phyloP scores from a whole-genome alignment of 306 rosid species.

The Castanea crenata region DNA sequence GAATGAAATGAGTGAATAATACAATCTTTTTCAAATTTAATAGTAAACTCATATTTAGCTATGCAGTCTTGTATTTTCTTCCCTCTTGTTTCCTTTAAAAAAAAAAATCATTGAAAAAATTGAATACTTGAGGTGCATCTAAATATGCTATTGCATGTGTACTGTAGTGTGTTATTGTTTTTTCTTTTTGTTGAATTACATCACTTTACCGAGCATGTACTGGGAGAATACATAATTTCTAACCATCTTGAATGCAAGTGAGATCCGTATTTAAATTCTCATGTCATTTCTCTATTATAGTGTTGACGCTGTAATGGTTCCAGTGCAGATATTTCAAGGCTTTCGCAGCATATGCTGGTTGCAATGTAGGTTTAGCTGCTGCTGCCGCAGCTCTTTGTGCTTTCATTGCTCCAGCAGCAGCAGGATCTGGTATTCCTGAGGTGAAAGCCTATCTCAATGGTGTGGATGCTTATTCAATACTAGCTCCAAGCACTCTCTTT shows the following conservation, averaged over 20 bases:
- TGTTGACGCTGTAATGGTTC: constrained; percentile 30
- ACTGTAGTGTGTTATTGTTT: not conserved
- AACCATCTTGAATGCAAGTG: not conserved
- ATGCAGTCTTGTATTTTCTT: not conserved
- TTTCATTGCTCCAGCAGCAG: constrained; percentile 88
- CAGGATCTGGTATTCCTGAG: constrained; percentile 96
- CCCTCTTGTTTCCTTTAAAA: not conserved
- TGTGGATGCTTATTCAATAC: constrained; percentile 68
- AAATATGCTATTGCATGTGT: not conserved
- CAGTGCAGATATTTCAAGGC: constrained; percentile 67
- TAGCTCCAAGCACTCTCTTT: constrained; percentile 84
- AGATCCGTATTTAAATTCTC: not conserved
- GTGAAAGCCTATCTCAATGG: constrained; percentile 96
- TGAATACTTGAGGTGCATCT: constrained; percentile 5
- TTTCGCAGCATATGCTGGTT: constrained; percentile 53
- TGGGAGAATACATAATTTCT: constrained; percentile 9
- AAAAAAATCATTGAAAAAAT: not conserved
- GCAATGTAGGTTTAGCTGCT: constrained; percentile 53
- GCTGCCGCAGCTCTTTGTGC: constrained; percentile 80
- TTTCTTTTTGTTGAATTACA: not conserved
- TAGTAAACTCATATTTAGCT: not conserved
- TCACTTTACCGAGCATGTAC: constrained; percentile 5
- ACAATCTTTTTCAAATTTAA: not conserved
- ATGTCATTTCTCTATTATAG: constrained; percentile 8
- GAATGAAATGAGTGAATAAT: not conserved